phyloP scores from a whole-genome alignment of 257 asterid genomes.

The Striga asiatica region DNA sequence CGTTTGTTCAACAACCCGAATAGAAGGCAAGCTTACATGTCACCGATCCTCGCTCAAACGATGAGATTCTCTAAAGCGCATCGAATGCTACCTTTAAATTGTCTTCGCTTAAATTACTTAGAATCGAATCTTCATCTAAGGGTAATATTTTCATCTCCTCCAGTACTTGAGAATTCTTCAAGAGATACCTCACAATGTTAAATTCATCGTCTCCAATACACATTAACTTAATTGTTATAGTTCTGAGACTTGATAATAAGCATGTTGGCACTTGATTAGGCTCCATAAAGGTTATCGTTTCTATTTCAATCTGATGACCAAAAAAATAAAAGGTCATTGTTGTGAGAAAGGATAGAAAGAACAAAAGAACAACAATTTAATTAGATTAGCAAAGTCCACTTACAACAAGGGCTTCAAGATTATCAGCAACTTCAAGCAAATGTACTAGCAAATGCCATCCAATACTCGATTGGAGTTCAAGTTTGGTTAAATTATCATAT shows the following conservation, averaged over 20 bases:
- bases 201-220: background rate
- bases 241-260: background rate
- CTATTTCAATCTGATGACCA: background rate
- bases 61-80: background rate
- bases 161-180: background rate
- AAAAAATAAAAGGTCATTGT: no score
- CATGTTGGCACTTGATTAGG: background rate
- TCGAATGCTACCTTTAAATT: background rate
- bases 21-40: background rate
- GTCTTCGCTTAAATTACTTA: no score
- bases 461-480: background rate
- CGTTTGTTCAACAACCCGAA: no score
- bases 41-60: background rate
- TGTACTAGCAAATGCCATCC: background rate
- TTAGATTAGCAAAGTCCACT: background rate
- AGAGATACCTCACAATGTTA: background rate
- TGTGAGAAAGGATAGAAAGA: background rate
- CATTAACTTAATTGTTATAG: background rate
- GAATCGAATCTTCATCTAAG: no score
- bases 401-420: background rate
- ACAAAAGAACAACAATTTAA: no score
- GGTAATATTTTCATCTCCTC: background rate
- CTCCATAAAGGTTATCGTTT: no score
- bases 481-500: background rate
- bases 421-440: conserved; percentile 1